Conservation (phyloP, 2,329 filamentous ascomycete species). For the Fusarium abutilonis region DNA sequence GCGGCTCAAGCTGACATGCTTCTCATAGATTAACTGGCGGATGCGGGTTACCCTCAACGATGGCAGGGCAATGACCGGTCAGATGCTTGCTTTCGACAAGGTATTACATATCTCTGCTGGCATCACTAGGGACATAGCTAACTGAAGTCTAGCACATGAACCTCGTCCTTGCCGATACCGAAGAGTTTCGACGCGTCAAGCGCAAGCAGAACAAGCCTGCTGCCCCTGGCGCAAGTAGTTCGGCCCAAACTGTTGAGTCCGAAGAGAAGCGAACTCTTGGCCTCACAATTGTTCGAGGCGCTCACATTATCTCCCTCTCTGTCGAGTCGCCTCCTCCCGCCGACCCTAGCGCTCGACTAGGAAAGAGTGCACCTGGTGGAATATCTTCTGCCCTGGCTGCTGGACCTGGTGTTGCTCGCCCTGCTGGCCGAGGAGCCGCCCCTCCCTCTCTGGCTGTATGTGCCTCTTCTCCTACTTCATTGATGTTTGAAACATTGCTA, state of each 20-base stretch:
- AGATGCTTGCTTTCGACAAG: conserved; percentile 99
- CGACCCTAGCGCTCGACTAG: conserved; percentile 89
- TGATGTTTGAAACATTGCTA: conserved; percentile 21
- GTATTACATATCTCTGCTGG: conserved; percentile 55
- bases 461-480: background rate
- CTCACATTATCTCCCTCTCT: conserved; percentile 92
- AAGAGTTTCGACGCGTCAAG: conserved; percentile 95
- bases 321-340: conserved; percentile 96
- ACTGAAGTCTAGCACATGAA: conserved; percentile 85
- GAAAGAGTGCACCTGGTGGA: conserved; percentile 76
- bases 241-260: conserved; percentile 78
- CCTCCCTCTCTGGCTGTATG: conserved; percentile 79
- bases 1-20: conserved; percentile 23
- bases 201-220: conserved; percentile 79
- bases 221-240: conserved; percentile 70
- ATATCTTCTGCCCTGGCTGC: conserved; percentile 76
- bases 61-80: conserved; percentile 93
- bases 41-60: conserved; percentile 97
- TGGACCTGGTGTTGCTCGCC: conserved; percentile 89
- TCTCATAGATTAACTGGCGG: conserved; percentile 91
- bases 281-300: conserved; percentile 91
- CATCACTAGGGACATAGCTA: conserved; percentile 13
- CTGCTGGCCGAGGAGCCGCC: conserved; percentile 83
- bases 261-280: conserved; percentile 99
- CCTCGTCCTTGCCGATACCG: conserved; percentile 95